Conservation (phyloP, 2,329 filamentous ascomycete species). For the Aspergillus cejpii region DNA sequence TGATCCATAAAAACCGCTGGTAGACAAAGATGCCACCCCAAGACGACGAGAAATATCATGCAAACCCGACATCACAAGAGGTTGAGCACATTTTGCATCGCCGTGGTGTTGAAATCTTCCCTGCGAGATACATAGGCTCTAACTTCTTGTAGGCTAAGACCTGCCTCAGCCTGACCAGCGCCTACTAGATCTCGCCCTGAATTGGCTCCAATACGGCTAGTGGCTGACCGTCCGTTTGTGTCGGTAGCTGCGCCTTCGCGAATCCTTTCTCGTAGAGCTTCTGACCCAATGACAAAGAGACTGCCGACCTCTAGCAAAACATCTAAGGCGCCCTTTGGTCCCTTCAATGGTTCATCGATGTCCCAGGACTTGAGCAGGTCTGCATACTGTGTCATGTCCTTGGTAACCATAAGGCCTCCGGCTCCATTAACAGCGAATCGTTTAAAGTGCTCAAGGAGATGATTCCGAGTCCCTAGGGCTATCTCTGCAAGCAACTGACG, state of each 20-base stretch:
- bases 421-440: constrained; percentile 89
- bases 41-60: background rate
- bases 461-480: constrained; percentile 65
- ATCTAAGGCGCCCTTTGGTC: constrained; percentile 59
- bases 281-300: constrained; percentile 84
- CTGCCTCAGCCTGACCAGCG: constrained; percentile 49
- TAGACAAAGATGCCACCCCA: background rate
- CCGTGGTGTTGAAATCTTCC: constrained; percentile 73
- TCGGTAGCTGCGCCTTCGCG: constrained; percentile 50
- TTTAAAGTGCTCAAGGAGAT: constrained; percentile 89
- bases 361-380: constrained; percentile 79
- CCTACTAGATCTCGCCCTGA: constrained; percentile 36
- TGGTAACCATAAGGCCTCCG: constrained; percentile 88
- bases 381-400: constrained; percentile 91
- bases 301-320: constrained; percentile 89
- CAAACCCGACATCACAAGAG: constrained; percentile 43
- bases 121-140: constrained; percentile 76
- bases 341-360: constrained; percentile 55
- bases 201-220: constrained; percentile 35
- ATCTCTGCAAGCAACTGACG: constrained; percentile 77
- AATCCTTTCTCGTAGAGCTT: constrained; percentile 65
- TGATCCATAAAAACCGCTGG: too few species aligned
- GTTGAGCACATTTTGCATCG: constrained; percentile 75
- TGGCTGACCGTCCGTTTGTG: constrained; percentile 39
- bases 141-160: constrained; percentile 47